Base-by-base conservation (phyloP, 805 yeast genomes). In the Saccharomycopsis babjevae region DNA sequence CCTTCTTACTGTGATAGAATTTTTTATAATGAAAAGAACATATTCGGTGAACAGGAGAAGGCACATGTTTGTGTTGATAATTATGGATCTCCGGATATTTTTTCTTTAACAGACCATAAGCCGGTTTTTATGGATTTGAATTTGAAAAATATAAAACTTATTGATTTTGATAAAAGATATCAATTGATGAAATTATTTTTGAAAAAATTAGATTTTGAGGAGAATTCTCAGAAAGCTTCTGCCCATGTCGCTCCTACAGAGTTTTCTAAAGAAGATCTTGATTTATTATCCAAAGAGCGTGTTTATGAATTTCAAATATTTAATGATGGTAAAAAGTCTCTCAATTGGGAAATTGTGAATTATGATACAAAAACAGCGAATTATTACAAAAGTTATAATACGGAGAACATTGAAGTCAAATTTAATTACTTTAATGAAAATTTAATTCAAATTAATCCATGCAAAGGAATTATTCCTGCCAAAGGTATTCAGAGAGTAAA, bases 1-100 rank as follows among this genome's bases (percentile, higher is more conserved):
- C 87, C 88, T 0, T 80, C 86, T 0, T 83, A 83, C 67, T 83
- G 87, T 0, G 88, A 83, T 63, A 73, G 88, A 38, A 76, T 83
- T 2, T 67, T 83, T 22, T 77, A 72, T 67, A 69, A 77, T 1
- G 70, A 71, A 3, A 61, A 70, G 66, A 55, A 42, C 28, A 56
- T 50, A 16, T 57, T 66, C 2, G 68, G 64, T 34, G 62, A 66
- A 6, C 68, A 66, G 8, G 56, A 65, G 32, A 62, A 64, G 20
- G 68, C 68, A 28, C 73, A 72, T 60, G 67, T 68, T n/a, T 65
- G 54, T 36, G 64, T 67, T n/a, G 42, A 63, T 1, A 68, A 72
- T 32, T 66, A 68, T 36, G 55, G 66, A n/a, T 22, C 59, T 0
- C 66, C 71, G 5, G 65, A 69, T 20, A 67, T 67, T 0, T 61